Evolutionary conservation across 352 stramenopile genomes (phyloP), one percentile per base, ranked within the genome.

Genomic region (Globisporangium iwayamae): DNA sequence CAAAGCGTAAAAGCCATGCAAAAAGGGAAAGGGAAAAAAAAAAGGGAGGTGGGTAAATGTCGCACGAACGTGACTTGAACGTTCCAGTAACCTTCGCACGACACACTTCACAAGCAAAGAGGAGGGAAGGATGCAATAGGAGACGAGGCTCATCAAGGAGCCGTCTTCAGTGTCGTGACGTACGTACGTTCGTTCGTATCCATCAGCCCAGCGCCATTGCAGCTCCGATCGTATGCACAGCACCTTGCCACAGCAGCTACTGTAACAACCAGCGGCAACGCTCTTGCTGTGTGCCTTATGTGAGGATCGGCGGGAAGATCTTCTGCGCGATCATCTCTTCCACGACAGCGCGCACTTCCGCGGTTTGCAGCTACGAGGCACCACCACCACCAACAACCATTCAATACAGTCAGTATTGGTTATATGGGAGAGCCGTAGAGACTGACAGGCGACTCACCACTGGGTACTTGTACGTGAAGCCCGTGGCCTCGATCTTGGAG

Each of bases 301-400:
- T 75, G 58, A 94, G 78, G 34, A 94, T 70, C 13, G 83, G 85
- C 34, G 85, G 85, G 59, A 94, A 94, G 54, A 94, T 90, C 67
- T 85, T 79, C 67, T 94, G 85, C 62, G 73, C 69, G 56, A 92
- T 83, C 69, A 91, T 83, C 63, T 90, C 83, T 67, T 92, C 70
- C 53, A 94, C 66, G 52, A 91, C 70, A 4, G 51, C 22, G 62
- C 79, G 81, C 54, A 94, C 68, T 50, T 92, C 75, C 22, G 79
- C 74, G 7, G 73, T 72, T 54, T 86, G 63, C 56, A 92, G 69
- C 85, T 91, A 47, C 28, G n/a, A 25, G 2, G 32, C 36, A 36
- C 4, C n/a, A 54, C n/a, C 2, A 55, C 7, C 38, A 57, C 34
- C 30, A 25, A 41, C 2, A 60, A 20, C 46, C n/a, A 18, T 28